Evolutionary conservation across 2,329 filamentous ascomycete genomes (phyloP).

Genomic region (Lizonia empirigonia): DNA sequence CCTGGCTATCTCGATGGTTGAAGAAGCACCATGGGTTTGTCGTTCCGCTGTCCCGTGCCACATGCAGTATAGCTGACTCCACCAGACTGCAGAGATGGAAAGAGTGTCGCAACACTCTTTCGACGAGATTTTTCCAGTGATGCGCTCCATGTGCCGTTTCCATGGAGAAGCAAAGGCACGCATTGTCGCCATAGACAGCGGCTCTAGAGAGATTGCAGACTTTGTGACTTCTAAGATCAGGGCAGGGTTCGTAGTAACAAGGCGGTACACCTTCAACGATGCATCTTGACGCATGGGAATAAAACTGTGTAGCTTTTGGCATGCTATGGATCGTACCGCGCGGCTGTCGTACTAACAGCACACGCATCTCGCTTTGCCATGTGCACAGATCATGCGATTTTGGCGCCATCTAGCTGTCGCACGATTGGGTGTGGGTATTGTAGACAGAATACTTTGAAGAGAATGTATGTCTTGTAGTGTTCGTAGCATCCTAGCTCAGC

Average conservation of each 20-base stretch:
- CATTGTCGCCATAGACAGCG: not conserved
- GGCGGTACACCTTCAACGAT: not conserved
- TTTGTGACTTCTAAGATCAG: not conserved
- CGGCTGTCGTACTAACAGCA: too few species aligned
- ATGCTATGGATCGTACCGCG: too few species aligned
- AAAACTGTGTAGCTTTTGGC: too few species aligned
- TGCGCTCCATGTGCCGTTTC: not conserved
- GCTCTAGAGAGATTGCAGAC: not conserved
- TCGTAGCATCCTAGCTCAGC: not conserved
- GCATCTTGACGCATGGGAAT: not conserved
- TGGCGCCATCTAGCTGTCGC: too few species aligned
- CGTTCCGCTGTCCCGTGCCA: too few species aligned
- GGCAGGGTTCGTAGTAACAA: not conserved
- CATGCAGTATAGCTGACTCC: too few species aligned
- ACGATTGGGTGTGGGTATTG: not conserved
- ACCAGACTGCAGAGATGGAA: too few species aligned
- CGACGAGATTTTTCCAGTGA: not conserved
- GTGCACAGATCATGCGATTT: too few species aligned
- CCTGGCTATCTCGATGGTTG: not conserved
- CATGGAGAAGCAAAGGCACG: not conserved
- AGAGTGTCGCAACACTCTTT: not conserved
- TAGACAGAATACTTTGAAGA: not conserved
- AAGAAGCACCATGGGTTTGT: conserved; percentile 1
- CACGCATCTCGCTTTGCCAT: too few species aligned
- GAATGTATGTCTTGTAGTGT: not conserved